Evolutionary conservation across 768 basidiomycete genomes (phyloP).

Genomic region (Lepiota brunneoincarnata): DNA sequence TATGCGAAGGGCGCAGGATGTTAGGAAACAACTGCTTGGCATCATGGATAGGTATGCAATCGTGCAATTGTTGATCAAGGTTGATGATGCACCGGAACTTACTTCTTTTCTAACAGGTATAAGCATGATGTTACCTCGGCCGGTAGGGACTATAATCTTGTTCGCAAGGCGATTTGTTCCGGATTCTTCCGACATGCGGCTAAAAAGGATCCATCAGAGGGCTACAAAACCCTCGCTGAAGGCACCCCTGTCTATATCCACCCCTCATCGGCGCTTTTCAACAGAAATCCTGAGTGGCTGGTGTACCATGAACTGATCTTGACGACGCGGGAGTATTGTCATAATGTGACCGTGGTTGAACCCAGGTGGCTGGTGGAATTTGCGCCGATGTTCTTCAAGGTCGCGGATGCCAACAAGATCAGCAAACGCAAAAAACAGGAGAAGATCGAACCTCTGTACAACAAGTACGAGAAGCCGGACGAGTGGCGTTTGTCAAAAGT

Average conservation of each 20-base stretch:
- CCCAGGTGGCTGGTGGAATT: conserved; percentile 99
- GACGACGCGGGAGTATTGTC: conserved; percentile 94
- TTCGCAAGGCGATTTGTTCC: conserved; percentile 94
- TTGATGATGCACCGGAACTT: neutral
- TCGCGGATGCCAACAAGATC: conserved; percentile 97
- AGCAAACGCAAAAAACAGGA: conserved; percentile 94
- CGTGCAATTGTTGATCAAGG: neutral
- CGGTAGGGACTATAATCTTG: conserved; percentile 88
- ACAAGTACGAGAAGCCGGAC: conserved; percentile 93
- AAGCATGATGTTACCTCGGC: conserved; percentile 96
- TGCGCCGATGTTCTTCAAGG: conserved; percentile 98
- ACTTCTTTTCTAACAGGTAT: conserved; percentile 50
- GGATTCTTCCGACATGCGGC: conserved; percentile 98
- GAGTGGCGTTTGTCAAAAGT: conserved; percentile 94
- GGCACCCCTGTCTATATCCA: conserved; percentile 99
- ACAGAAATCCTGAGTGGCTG: conserved; percentile 94
- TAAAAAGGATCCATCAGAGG: conserved; percentile 97
- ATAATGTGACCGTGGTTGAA: conserved; percentile 92
- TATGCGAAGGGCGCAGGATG: conserved; percentile 96
- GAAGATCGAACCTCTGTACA: conserved; percentile 94
- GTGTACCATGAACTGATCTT: conserved; percentile 95
- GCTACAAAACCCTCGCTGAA: conserved; percentile 96
- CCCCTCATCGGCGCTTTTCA: conserved; percentile 95
- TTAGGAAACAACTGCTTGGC: conserved; percentile 93
- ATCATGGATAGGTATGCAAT: conserved; percentile 92